A percentile compares a stretch with the other conserved stretches of the same genome.
Conservation (phyloP, 2,329 filamentous ascomycete genomes). For the Fusarium burgessii region DNA sequence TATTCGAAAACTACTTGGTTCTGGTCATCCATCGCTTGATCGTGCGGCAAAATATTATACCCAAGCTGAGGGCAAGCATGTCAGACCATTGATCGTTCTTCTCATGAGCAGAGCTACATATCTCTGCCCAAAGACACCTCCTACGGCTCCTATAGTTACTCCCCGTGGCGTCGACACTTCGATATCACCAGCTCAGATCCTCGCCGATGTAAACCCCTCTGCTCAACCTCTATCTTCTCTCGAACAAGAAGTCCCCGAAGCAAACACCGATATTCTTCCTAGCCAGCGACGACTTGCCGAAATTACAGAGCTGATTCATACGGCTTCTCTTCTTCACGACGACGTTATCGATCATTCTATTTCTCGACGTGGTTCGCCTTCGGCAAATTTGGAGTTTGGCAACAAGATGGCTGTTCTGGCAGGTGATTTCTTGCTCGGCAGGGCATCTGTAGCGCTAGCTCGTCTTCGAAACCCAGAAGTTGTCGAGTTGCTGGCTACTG, state of each 20-base stretch:
- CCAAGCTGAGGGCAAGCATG: slow-evolving; percentile 94
- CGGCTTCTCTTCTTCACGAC: slow-evolving; percentile 94
- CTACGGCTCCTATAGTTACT: slow-evolving; percentile 56
- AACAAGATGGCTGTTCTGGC: slow-evolving; percentile 99
- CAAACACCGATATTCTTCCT: slow-evolving; percentile 81
- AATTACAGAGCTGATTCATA: slow-evolving; percentile 98
- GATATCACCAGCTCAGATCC: slow-evolving; percentile 67
- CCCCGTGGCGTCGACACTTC: slow-evolving; percentile 63
- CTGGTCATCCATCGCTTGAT: slow-evolving; percentile 93
- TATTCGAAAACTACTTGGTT: slow-evolving; percentile 91
- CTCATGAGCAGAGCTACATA: slow-evolving; percentile 96
- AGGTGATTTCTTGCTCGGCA: slow-evolving; percentile 93
- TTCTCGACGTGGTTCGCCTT: slow-evolving; percentile 84
- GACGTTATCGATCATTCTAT: slow-evolving; percentile 96
- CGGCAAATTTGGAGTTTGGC: slow-evolving; percentile 93
- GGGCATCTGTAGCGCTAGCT: slow-evolving; percentile 93
- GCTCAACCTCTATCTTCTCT: slow-evolving; percentile 58
- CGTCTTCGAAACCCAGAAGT: slow-evolving; percentile 93
- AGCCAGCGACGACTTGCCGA: slow-evolving; percentile 92
- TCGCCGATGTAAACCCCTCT: slow-evolving; percentile 85
- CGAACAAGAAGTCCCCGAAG: slow-evolving; percentile 53
- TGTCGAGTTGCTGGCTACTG: slow-evolving; percentile 91
- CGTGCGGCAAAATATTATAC: slow-evolving; percentile 99
- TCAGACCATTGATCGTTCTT: slow-evolving; percentile 92
- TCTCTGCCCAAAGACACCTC: slow-evolving; percentile 72